Base-by-base conservation (phyloP, 225 moss, liverwort and hornwort species). In the Rhytidiadelphus loreus region DNA sequence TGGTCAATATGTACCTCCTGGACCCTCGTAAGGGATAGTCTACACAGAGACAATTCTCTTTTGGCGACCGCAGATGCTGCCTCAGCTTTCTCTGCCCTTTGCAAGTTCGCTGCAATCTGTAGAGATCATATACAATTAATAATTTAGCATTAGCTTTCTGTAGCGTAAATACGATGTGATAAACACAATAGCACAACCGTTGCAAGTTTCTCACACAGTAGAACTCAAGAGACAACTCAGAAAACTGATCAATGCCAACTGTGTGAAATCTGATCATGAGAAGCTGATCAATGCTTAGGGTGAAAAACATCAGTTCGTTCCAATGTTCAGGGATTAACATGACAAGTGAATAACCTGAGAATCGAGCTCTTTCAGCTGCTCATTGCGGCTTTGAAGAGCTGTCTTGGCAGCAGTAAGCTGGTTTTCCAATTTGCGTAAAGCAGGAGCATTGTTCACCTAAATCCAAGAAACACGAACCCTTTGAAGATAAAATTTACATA, bases 351-450 rank as follows among this genome's bases (percentile, higher is more conserved):
- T 83, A 95, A 79, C 95, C 95, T 94, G 95, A 86, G 74, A 88
- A 91, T 94, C 91, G 37, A 94, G 93, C 73, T 94, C 92, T 84
- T 88, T 85, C 88, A 95, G 87, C 89, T 92, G 93, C 87, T 95
- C 95, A 58, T 91, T 89, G 29, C 92, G 92, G 60, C 72, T 87
- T 64, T 93, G 78, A n/a, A 95, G 88, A 82, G 93, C 94, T 85
- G 83, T 83, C 60, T 87, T 95, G 65, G 90, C 91, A 88, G 89
- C 88, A 80, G 89, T 89, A 78, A 97, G 89, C 91, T 95, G 95
- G 37, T 68, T 89, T 86, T 94, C 94, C 89, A 96, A 86, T 90
- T 91, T 95, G 84, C 74, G 82, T 58, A 93, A 80, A 81, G 92
- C 90, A 46, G 90, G 86, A 83, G 77, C 77, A 82, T 56, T 71